Percentiles rank a stretch among this genome's conserved stretches.
Conservation (phyloP, 2,329 filamentous ascomycete genomes). For the Aspergillus luchuensis region DNA sequence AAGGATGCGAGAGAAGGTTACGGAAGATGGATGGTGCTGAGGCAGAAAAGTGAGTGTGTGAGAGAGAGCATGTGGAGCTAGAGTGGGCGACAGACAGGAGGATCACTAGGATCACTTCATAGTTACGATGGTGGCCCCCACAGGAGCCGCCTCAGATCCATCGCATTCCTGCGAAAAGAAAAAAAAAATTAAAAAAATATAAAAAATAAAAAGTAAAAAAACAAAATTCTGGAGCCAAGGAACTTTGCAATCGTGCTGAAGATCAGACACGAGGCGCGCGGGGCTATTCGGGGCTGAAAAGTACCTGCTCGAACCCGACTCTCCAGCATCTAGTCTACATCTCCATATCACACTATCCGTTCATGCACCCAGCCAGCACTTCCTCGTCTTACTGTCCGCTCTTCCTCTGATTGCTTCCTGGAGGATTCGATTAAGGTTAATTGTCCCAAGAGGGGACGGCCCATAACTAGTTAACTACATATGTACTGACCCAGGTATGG, state of each 20-base stretch:
- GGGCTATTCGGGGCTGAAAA: conserved; percentile 6
- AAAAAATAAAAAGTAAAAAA: conserved; percentile 9
- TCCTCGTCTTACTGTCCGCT: not conserved
- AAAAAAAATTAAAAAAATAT: conserved; percentile 3
- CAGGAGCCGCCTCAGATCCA: conserved; percentile 18
- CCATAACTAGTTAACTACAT: not conserved
- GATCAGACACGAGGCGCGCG: conserved; percentile 12
- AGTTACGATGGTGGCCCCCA: not conserved
- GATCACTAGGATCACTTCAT: not conserved
- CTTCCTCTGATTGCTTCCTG: not conserved
- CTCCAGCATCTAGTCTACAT: not conserved
- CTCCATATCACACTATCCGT: too few relatives aligned
- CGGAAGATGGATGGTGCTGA: not conserved
- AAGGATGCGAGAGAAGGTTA: not conserved
- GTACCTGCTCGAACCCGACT: not conserved
- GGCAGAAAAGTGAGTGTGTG: not conserved
- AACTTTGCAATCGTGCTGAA: not conserved
- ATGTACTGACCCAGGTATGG: not conserved
- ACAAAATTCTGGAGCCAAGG: not conserved
- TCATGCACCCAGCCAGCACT: not conserved
- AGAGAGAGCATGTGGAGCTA: conserved; percentile 16
- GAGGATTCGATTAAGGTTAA: conserved; percentile 5
- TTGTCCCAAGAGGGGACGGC: not conserved
- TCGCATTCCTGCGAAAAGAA: conserved; percentile 10
- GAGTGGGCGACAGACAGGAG: conserved; percentile 9